Conservation (phyloP, 139 green algal species). For the Tetratostichococcus sp. region DNA sequence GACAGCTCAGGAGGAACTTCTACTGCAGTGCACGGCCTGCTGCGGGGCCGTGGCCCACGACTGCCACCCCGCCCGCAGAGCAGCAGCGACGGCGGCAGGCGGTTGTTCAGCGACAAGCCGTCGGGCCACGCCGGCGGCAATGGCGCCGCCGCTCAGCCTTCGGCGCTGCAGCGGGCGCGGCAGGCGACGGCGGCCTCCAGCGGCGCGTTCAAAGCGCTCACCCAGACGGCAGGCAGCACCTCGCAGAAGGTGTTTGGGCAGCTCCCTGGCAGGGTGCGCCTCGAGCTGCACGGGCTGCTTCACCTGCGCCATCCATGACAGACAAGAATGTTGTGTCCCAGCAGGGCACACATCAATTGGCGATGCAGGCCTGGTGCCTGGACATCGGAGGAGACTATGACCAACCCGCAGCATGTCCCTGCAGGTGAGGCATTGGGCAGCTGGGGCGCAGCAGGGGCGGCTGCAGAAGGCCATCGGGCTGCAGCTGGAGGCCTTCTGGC, state of each 20-base stretch:
- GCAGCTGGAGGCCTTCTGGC: conserved; percentile 59
- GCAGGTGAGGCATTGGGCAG: conserved; percentile 23
- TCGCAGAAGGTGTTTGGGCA: background rate
- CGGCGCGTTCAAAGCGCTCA: background rate
- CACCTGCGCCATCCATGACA: too few relatives aligned
- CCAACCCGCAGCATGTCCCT: too few relatives aligned
- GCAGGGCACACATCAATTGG: background rate
- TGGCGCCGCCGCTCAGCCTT: background rate
- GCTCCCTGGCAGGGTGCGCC: background rate
- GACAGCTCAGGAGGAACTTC: too few relatives aligned
- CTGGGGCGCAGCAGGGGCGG: conserved; percentile 13
- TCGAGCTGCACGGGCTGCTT: too few relatives aligned
- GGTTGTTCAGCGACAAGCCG: background rate
- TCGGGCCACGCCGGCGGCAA: too few relatives aligned
- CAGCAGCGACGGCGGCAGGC: background rate
- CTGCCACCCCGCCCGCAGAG: background rate
- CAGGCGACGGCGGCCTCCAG: background rate
- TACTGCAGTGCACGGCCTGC: too few relatives aligned
- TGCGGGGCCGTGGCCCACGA: background rate
- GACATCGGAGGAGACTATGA: too few relatives aligned
- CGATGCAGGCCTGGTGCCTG: too few relatives aligned
- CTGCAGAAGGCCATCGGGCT: conserved; percentile 41
- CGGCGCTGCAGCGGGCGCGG: background rate
- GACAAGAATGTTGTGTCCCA: too few relatives aligned
- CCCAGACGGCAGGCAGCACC: background rate